Base-by-base conservation (phyloP, 495 filamentous ascomycete genomes). In the Penicillium odoratum region DNA sequence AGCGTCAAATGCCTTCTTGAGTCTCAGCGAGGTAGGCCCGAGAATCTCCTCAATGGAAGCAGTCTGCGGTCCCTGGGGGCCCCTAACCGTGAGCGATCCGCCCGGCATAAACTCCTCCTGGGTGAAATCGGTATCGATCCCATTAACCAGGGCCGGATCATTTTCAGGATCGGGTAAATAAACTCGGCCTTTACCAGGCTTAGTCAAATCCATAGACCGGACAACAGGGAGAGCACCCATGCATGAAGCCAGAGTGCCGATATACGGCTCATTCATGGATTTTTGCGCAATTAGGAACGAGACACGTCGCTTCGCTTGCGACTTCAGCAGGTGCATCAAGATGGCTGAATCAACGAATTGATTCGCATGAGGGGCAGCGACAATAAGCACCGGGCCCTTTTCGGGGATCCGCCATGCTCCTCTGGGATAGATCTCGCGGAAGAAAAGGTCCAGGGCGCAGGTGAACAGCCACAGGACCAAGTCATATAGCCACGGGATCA, bases 301-400 rank as follows among this genome's bases (percentile, higher is more conserved):
- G 50, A 95, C 89, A 18, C 94, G 88, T 51, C 94, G 89, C 51
- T 89, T 85, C 42, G 90, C 87, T 77, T 96, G 92, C 50, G 81
- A 85, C 54, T 88, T 85, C 16, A 97, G 81, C 7, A 89, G 87
- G 34, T 92, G 89, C 83, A 94, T 93, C 40, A 98, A 81, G 59
- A 97, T 89, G 26, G 97, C 81, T 43, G 92, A 92, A 62, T 98
- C 94, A 59, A 97, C 91, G 67, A 98, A 98, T 83, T 93, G 94
- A 69, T 98, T 98, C 38, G 93, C 94, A 81, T 98, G 94, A 54
- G 94, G 94, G 18, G 94, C 94, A 16, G 92, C 93, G 53, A 98
- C 94, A 68, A 98, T 95, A 42, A 98, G 88, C 47, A 98, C 81
- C 0, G 94, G 92, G 0, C 91, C 92, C 63, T 81, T 81, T 58